Conservation (phyloP, 2,329 filamentous ascomycete genomes). For the Balansia obtecta region DNA sequence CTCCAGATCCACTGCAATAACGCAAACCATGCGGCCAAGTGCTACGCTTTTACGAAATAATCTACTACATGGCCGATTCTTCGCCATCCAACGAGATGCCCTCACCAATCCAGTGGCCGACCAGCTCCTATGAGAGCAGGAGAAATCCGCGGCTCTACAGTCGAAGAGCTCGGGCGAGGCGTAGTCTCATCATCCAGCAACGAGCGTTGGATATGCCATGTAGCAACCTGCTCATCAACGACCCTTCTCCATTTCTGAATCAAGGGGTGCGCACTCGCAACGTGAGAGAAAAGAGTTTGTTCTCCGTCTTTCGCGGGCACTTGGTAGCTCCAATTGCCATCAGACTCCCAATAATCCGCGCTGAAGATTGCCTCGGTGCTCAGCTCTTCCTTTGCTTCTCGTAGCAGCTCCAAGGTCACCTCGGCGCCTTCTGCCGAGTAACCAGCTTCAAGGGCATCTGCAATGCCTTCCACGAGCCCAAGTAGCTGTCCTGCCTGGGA, state of each 20-base stretch:
- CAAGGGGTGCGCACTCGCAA: conserved; percentile 57
- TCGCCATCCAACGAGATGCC: neutral
- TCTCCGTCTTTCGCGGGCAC: conserved; percentile 27
- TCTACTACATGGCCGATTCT: neutral
- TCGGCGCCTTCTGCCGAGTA: conserved; percentile 14
- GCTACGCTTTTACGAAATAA: too few relatives aligned
- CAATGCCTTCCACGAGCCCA: conserved; percentile 65
- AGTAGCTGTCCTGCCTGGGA: conserved; percentile 60
- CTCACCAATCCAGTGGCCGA: conserved; percentile 28
- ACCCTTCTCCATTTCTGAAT: conserved; percentile 45
- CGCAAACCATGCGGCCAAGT: too few relatives aligned
- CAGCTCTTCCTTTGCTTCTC: conserved; percentile 45
- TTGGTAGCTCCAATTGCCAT: conserved; percentile 60
- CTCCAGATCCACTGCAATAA: too few relatives aligned
- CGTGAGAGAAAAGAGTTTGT: conserved; percentile 44
- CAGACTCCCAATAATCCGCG: conserved; percentile 51
- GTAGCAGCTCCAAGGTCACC: conserved; percentile 22
- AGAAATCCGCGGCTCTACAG: conserved; percentile 16
- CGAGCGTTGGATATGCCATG: conserved; percentile 22
- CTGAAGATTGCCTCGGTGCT: conserved; percentile 51
- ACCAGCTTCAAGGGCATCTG: conserved; percentile 30
- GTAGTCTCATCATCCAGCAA: conserved; percentile 22
- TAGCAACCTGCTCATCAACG: conserved; percentile 18
- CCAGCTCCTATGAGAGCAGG: conserved; percentile 14
- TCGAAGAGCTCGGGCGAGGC: conserved; percentile 14